A percentile compares a stretch with the other conserved stretches of the same genome.
Evolutionary conservation across 2,329 filamentous ascomycete genomes (phyloP).

Genomic region (Lachnellula arida): DNA sequence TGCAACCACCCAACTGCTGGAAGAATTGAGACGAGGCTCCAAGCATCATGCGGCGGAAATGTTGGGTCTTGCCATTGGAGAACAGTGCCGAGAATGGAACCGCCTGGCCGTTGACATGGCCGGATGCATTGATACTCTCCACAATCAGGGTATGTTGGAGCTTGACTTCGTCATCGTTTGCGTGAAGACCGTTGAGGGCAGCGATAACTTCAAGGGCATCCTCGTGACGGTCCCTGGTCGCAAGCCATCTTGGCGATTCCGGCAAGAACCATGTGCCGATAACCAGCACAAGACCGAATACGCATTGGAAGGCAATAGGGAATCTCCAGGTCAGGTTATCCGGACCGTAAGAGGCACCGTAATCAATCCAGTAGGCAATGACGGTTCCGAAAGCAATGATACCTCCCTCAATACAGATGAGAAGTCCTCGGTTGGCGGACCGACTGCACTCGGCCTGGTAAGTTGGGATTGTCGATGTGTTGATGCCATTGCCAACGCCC

Average conservation of each 20-base stretch:
- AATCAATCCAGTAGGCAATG: slow-evolving; percentile 97
- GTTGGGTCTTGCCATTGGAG: slow-evolving; percentile 49
- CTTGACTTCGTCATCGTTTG: slow-evolving; percentile 38
- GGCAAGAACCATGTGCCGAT: slow-evolving; percentile 86
- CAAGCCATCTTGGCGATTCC: slow-evolving; percentile 92
- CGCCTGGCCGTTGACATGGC: slow-evolving; percentile 23
- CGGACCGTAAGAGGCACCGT: slow-evolving; percentile 86
- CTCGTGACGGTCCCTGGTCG: slow-evolving; percentile 95
- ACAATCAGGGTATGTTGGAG: slow-evolving; percentile 32
- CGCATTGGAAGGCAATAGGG: slow-evolving; percentile 83
- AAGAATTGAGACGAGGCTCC: slow-evolving; percentile 47
- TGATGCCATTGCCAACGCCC: slow-evolving; percentile 48
- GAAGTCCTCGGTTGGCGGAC: slow-evolving; percentile 41
- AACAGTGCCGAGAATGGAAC: slow-evolving; percentile 40
- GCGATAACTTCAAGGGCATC: slow-evolving; percentile 97
- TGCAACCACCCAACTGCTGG: slow-evolving; percentile 46
- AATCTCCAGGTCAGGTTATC: slow-evolving; percentile 84
- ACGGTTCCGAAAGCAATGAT: slow-evolving; percentile 61
- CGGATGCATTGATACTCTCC: slow-evolving; percentile 35
- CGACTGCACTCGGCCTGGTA: slow-evolving; percentile 54
- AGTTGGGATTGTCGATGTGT: slow-evolving; percentile 51
- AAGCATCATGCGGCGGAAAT: slow-evolving; percentile 49
- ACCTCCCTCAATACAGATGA: slow-evolving; percentile 51
- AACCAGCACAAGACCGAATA: slow-evolving; percentile 83
- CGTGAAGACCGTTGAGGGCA: slow-evolving; percentile 73